These are phyloP conservation scores for Entelexis sorbosivorans DNA, from an alignment of 1,139 yeast species.

Conservation along the genomic window DNA sequence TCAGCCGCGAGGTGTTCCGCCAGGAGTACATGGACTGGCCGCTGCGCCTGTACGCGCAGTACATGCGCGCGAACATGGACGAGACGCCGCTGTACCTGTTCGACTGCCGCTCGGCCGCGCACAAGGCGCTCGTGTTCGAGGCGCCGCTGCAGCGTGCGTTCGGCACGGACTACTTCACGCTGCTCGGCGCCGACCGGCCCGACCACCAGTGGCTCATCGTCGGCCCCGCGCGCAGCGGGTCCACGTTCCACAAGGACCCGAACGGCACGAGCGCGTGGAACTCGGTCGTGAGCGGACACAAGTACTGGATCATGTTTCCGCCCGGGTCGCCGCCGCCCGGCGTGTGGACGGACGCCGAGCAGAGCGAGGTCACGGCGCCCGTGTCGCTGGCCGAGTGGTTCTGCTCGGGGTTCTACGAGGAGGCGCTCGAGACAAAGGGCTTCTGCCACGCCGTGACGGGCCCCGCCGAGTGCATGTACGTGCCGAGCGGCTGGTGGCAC, in stretches of 20 bases:
- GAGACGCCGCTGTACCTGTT: slow-evolving; percentile 78
- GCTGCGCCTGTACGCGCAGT: slow-evolving; percentile 48
- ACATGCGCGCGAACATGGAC: slow-evolving; percentile 52
- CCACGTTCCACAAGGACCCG: slow-evolving; percentile 89
- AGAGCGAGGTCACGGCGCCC: slow-evolving; percentile 86
- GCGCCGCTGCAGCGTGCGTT: slow-evolving; percentile 41
- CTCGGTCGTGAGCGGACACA: slow-evolving; percentile 59
- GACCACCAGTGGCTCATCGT: slow-evolving; percentile 84
- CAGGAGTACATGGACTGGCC: slow-evolving; percentile 85
- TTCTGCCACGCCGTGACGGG: slow-evolving; percentile 62
- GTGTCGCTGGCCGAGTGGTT: slow-evolving; percentile 89
- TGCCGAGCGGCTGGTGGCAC: slow-evolving; percentile 97
- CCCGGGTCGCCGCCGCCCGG: slow-evolving; percentile 75
- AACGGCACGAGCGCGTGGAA: slow-evolving; percentile 90
- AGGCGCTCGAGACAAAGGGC: slow-evolving; percentile 34
- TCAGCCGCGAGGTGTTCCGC: slow-evolving; percentile 53
- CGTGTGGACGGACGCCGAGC: slow-evolving; percentile 58
- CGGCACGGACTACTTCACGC: slow-evolving; percentile 30
- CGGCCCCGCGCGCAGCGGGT: slow-evolving; percentile 73
- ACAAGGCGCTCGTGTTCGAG: slow-evolving; percentile 47
- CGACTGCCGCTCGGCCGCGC: slow-evolving; percentile 64
- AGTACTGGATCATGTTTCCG: slow-evolving; percentile 84
- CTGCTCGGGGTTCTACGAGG: slow-evolving; percentile 66
- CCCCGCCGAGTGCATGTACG: slow-evolving; percentile 78
- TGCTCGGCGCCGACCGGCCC: slow-evolving; percentile 49